Evolutionary conservation across 1,139 yeast species (phyloP), one percentile per base, ranked within the genome.

Genomic region (Arxiozyma bovina): DNA sequence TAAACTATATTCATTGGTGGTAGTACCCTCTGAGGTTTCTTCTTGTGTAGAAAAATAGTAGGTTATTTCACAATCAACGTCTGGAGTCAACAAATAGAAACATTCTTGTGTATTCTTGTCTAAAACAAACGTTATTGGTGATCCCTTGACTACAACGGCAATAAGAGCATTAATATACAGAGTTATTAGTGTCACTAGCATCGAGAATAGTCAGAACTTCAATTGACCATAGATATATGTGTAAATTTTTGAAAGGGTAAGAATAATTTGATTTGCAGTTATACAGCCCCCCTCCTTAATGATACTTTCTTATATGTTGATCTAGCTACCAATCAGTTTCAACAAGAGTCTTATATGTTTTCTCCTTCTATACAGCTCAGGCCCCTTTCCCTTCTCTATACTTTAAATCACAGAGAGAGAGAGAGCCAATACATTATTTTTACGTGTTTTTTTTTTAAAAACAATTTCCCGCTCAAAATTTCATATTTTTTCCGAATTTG

Each of bases 21-120:
- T 25, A 23, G n/a, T 43, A 6, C 18, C 7, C 4, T 43, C 22
- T 15, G 25, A 8, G 25, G 86, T 74, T 9, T 95, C 96, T 43
- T 86, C 78, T 71, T 90, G 96, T 52, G 93, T 97, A 20, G 96
- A 90, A 76, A 89, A 93, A 69, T 89, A 87, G 69, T 85, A 91
- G 38, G 87, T 84, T 55, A 93, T 78, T 57, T 79, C 79, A 55
- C 90, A 77, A 61, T 80, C 78, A 15, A 81, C 79, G 57, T 78
- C 75, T 52, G 81, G 80, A 53, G 93, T 87, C 69, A 85, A 80
- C 21, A 85, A 79, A 71, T 87, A 90, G 70, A 79, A 87, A 69
- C 99, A 93, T 54, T 86, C 78, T 58, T 76, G 77, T 58, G 83
- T 93, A 62, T 83, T 87, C 23, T 96, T 91, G n/a, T 83, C 82